phyloP scores from a whole-genome alignment of 169 alveolate species.

The Eimeria falciformis region DNA sequence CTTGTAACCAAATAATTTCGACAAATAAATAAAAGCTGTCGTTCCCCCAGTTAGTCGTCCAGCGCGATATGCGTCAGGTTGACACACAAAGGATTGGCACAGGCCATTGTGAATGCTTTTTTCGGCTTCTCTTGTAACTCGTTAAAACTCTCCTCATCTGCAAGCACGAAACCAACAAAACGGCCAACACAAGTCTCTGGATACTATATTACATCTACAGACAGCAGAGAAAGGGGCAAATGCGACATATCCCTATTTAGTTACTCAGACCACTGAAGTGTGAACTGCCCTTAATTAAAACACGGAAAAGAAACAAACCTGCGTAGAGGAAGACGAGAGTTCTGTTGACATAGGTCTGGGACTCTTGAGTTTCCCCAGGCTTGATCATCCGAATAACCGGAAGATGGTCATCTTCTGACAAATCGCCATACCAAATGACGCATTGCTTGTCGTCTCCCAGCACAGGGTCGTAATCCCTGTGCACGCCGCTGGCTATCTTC shows the following conservation, averaged over 20 bases:
- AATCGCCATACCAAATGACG: constrained; percentile 93
- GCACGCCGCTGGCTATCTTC: constrained; percentile 89
- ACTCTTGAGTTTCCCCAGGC: constrained; percentile 89
- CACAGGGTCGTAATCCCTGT: constrained; percentile 91
- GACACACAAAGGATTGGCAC: constrained; percentile 92
- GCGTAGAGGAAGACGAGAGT: constrained; percentile 92
- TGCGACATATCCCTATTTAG: too few relatives aligned
- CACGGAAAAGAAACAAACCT: too few relatives aligned
- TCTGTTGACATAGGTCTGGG: constrained; percentile 91
- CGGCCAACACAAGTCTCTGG: too few relatives aligned
- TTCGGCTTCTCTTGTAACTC: constrained; percentile 89
- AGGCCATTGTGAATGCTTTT: constrained; percentile 92
- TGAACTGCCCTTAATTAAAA: too few relatives aligned
- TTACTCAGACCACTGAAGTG: too few relatives aligned
- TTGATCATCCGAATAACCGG: constrained; percentile 90
- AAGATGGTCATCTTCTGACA: constrained; percentile 86
- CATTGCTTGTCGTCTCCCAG: constrained; percentile 92
- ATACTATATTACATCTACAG: too few relatives aligned
- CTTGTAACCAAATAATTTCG: too few relatives aligned
- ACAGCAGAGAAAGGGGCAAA: too few relatives aligned
- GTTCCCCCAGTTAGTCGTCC: constrained; percentile 83
- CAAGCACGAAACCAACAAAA: neutral
- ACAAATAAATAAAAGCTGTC: too few relatives aligned
- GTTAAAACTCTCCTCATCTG: constrained; percentile 92
- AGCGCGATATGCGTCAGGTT: constrained; percentile 92